A percentile compares a stretch with the other conserved stretches of the same genome.
Evolutionary conservation across 345 rosid species (phyloP).

Genomic region (Atalantia buxifolia): DNA sequence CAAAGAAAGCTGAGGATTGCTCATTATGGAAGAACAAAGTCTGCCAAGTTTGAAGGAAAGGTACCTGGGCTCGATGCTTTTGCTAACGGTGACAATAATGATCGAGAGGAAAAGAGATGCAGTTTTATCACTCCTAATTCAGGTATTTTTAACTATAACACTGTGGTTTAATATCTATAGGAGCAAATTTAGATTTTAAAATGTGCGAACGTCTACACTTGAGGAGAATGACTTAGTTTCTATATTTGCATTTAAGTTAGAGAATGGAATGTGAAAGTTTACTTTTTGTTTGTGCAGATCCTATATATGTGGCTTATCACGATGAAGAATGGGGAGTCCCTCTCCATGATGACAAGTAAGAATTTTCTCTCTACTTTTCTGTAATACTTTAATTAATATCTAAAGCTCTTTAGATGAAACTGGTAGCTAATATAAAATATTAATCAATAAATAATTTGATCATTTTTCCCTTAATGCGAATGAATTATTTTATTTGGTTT

Average conservation of each 20-base stretch:
- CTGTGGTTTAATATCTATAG: not conserved
- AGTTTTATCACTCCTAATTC: slow-evolving; percentile 66
- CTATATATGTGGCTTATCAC: slow-evolving; percentile 65
- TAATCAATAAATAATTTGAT: not conserved
- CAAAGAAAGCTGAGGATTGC: slow-evolving; percentile 53
- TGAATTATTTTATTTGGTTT: not conserved
- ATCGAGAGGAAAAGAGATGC: slow-evolving; percentile 50
- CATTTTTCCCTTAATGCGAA: not conserved
- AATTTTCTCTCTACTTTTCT: not conserved
- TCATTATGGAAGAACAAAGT: slow-evolving; percentile 68
- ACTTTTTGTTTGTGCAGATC: slow-evolving; percentile 37
- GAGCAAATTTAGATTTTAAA: not conserved
- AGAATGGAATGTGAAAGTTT: too few relatives aligned
- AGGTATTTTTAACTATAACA: slow-evolving; percentile 24
- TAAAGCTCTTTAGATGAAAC: too few relatives aligned
- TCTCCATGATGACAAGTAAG: slow-evolving; percentile 62
- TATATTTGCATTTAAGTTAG: not conserved
- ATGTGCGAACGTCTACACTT: too few relatives aligned
- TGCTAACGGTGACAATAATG: not conserved
- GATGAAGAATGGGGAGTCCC: slow-evolving; percentile 88
- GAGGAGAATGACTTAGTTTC: not conserved
- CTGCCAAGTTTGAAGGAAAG: slow-evolving; percentile 29
- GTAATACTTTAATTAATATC: too few relatives aligned
- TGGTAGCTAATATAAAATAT: too few relatives aligned
- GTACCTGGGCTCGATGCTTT: slow-evolving; percentile 25